Base-by-base conservation (phyloP, 371 early-diverging fungal species). In the Saksenaea oblongispora region DNA sequence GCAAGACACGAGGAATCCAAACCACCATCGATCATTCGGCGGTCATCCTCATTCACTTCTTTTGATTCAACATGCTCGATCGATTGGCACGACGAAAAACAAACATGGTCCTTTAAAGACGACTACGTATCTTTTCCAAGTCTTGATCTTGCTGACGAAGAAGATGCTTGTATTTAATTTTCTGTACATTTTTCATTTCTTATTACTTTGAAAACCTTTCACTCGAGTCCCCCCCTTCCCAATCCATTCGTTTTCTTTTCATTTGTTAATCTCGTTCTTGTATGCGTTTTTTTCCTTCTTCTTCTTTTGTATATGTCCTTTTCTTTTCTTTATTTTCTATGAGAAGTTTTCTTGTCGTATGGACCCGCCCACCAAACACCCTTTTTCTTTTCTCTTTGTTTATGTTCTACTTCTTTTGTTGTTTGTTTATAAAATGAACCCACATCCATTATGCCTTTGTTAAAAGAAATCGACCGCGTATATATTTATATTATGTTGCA, bases 41-140 rank as follows among this genome's bases (percentile, higher is more conserved):
- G 44, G 15, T 55, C 54, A 1, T 39, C 62, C 14, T 62, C 62
- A 10, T 62, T 55, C 34, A 36, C 41, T 18, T 62, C 63, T 26
- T 39, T 62, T 34, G 42, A 62, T 27, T 62, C 63, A 10, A 56
- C 44, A 5, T 51, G 56, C 18, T 62, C 56, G 2, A 60, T 62
- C 17, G 69, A 72, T 56, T 73, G 69, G 73, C 63, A 64, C 44
- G 56, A 57, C 11, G 42, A 42, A 22, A 69, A 73, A 64, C 55
- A 67, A 37, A 56, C 64, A 15, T 53, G 67, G 65, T 73, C 74
- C 22, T 73, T 73, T 35, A 65, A 70, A 60, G 64, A 70, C 37
- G 70, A 70, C 39, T 73, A 73, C 55, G 74, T 73, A 10, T 73
- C 74, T 10, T 73, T 73, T 53, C 74, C 74, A 17, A 64, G 70